Evolutionary conservation across 116 monocot species (phyloP).

Genomic region (Phalaenopsis hybrid): DNA sequence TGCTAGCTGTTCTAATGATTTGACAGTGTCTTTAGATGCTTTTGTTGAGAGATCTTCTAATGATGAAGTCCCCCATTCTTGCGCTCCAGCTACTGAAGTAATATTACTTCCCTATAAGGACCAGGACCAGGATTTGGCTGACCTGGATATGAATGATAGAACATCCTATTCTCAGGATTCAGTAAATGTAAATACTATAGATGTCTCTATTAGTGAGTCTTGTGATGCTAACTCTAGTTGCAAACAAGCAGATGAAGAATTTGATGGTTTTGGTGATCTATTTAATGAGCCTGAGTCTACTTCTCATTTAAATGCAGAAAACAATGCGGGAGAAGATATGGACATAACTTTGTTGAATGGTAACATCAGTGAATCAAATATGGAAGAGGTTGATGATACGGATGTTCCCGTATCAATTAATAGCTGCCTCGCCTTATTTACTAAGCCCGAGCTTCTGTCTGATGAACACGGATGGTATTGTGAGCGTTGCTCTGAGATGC

Average conservation of each 20-base stretch:
- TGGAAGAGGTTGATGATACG: constrained; percentile 53
- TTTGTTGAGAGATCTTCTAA: constrained; percentile 18
- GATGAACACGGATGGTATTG: constrained; percentile 84
- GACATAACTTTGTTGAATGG: constrained; percentile 29
- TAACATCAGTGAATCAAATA: constrained; percentile 41
- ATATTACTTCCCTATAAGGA: constrained; percentile 39
- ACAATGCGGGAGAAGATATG: constrained; percentile 27
- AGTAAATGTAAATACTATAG: constrained; percentile 10
- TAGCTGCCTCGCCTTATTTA: constrained; percentile 62
- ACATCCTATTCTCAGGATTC: constrained; percentile 14
- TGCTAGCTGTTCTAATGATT: constrained; percentile 13
- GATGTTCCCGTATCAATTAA: constrained; percentile 56
- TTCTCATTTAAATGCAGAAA: constrained; percentile 34
- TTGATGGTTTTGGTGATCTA: constrained; percentile 67
- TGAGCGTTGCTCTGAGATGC: constrained; percentile 64
- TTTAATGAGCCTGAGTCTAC: constrained; percentile 74
- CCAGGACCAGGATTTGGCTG: constrained; percentile 9
- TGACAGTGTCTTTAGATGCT: constrained; percentile 19
- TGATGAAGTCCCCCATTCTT: constrained; percentile 16
- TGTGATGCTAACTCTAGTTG: constrained; percentile 7
- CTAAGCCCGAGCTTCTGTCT: constrained; percentile 65
- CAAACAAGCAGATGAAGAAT: constrained; percentile 44
- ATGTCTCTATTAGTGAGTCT: constrained; percentile 8
- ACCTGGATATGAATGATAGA: constrained; percentile 10
- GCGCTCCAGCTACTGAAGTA: constrained; percentile 16